Conservation (phyloP, 768 basidiomycete genomes). For the Cystofilobasidium macerans region DNA sequence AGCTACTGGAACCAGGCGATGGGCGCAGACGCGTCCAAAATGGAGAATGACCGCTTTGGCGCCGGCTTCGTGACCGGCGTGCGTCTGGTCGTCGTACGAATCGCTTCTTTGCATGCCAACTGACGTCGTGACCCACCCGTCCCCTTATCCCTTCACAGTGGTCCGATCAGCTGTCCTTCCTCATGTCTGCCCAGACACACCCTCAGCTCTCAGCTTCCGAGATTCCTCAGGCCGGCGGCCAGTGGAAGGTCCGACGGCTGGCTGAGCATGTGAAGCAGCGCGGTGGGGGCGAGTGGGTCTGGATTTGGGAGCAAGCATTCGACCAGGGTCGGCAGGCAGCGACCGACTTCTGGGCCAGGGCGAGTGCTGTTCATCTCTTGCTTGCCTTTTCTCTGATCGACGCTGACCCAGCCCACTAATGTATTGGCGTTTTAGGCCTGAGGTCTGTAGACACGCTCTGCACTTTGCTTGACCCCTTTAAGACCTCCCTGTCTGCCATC, state of each 20-base stretch:
- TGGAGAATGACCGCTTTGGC: slow-evolving; percentile 51
- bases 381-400: too few species aligned
- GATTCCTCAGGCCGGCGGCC: slow-evolving; percentile 20
- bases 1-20: slow-evolving; percentile 49
- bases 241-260: slow-evolving; percentile 37
- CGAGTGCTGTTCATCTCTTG: not conserved
- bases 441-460: too few species aligned
- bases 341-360: not conserved
- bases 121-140: not conserved
- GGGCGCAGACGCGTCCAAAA: slow-evolving; percentile 42
- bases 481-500: too few species aligned
- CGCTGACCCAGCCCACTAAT: too few species aligned
- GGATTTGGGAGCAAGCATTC: slow-evolving; percentile 48
- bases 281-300: slow-evolving; percentile 44
- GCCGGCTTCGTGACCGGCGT: slow-evolving; percentile 53
- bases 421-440: too few species aligned
- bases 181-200: slow-evolving; percentile 34
- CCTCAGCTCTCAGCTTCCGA: slow-evolving; percentile 24
- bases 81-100: not conserved
- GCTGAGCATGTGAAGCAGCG: slow-evolving; percentile 43
- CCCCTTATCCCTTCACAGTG: slow-evolving; percentile 1
- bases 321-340: not conserved
- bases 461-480: too few species aligned
- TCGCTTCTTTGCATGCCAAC: not conserved
- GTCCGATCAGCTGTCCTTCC: slow-evolving; percentile 53